phyloP scores from a whole-genome alignment of 2,329 filamentous ascomycete species.

The Aspergillus proliferans region DNA sequence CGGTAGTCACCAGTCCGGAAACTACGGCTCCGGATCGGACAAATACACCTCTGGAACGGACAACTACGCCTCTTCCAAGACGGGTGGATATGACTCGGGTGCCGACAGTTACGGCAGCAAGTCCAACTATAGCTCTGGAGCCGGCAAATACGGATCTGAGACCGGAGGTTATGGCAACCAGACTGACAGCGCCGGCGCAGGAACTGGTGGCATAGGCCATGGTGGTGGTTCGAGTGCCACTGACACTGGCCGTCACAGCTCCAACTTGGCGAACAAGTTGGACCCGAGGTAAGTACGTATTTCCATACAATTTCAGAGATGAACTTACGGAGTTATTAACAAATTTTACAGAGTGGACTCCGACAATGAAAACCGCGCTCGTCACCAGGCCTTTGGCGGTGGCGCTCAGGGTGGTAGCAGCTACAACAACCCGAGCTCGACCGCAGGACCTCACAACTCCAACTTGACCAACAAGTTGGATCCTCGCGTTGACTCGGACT shows the following conservation, averaged over 20 bases:
- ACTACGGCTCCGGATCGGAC: neutral
- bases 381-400: slow-evolving; percentile 3
- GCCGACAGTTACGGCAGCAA: slow-evolving; percentile 4
- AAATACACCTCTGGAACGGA: neutral
- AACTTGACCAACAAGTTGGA: slow-evolving; percentile 5
- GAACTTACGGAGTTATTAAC: neutral
- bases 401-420: slow-evolving; percentile 8
- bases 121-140: neutral
- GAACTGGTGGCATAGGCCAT: neutral
- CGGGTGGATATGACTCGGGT: neutral
- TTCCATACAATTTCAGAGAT: neutral
- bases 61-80: neutral
- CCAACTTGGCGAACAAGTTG: neutral
- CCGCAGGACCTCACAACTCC: slow-evolving; percentile 2
- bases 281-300: neutral
- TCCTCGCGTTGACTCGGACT: slow-evolving; percentile 7
- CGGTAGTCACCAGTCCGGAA: neutral
- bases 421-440: slow-evolving; percentile 5
- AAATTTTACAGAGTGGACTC: neutral
- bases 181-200: slow-evolving; percentile 4
- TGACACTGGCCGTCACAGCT: slow-evolving; percentile 2
- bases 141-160: slow-evolving; percentile 19
- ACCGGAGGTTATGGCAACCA: slow-evolving; percentile 1
- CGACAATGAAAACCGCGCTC: neutral
- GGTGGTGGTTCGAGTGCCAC: neutral